phyloP scores from a whole-genome alignment of 495 filamentous ascomycete species.

The Lepraria neglecta region DNA sequence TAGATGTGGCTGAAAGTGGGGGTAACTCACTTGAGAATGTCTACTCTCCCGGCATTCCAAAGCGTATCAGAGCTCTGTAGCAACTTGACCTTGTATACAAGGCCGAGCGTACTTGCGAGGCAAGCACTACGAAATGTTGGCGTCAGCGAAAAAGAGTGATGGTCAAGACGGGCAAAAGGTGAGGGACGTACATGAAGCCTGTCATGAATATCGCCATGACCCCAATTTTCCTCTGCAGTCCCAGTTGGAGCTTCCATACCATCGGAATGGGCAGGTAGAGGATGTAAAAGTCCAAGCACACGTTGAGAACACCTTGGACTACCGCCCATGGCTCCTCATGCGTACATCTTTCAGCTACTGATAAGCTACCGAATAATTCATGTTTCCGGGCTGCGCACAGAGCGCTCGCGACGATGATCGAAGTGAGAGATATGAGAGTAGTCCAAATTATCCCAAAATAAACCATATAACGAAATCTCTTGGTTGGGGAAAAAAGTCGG shows the following conservation, averaged over 20 bases:
- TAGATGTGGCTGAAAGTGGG: neutral
- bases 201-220: slow-evolving; percentile 51
- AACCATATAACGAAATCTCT: slow-evolving; percentile 9
- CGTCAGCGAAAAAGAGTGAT: neutral
- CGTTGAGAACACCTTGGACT: slow-evolving; percentile 47
- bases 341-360: slow-evolving; percentile 4
- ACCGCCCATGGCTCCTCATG: slow-evolving; percentile 1
- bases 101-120: slow-evolving; percentile 11
- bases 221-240: slow-evolving; percentile 47
- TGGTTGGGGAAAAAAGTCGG: slow-evolving; percentile 12
- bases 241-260: slow-evolving; percentile 50
- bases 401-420: neutral
- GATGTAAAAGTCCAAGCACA: slow-evolving; percentile 51
- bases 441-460: slow-evolving; percentile 8
- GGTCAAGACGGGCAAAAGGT: neutral
- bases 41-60: neutral
- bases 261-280: slow-evolving; percentile 56
- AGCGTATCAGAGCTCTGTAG: neutral
- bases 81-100: neutral
- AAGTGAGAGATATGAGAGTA: neutral
- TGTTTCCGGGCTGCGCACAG: slow-evolving; percentile 4
- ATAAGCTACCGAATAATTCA: neutral
- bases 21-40: slow-evolving; percentile 10
- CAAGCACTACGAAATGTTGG: slow-evolving; percentile 5
- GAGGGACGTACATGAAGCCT: slow-evolving; percentile 17